Percentiles rank a stretch among this genome's conserved stretches.
Conservation (phyloP, 176 grass and related monocot genomes). For the Rhipidocladum racemiflorum region DNA sequence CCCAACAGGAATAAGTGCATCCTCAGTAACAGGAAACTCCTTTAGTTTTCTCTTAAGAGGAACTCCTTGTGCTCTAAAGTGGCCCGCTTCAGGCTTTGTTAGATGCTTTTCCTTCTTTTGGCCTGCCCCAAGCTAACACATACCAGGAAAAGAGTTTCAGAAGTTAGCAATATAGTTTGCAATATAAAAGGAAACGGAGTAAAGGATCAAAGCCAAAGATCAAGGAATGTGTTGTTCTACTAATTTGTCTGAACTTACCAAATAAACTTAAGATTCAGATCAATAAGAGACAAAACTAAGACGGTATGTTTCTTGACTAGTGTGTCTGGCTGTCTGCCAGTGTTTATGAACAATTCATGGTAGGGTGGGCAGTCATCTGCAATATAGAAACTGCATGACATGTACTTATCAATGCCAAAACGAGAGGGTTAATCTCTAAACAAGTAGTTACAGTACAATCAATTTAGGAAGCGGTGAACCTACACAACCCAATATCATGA, state of each 20-base stretch:
- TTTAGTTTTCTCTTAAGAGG: constrained; percentile 90
- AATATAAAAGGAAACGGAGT: constrained; percentile 6
- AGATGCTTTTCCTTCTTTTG: constrained; percentile 99
- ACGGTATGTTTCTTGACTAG: neutral
- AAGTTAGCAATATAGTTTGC: constrained; percentile 16
- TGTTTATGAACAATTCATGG: constrained; percentile 8
- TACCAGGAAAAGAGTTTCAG: constrained; percentile 25
- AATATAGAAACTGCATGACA: neutral
- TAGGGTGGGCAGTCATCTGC: neutral
- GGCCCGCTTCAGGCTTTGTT: constrained; percentile 79
- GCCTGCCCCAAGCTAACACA: constrained; percentile 76
- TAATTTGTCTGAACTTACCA: neutral
- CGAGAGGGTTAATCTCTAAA: neutral
- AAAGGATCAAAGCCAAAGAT: constrained; percentile 26
- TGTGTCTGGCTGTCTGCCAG: neutral
- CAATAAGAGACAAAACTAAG: constrained; percentile 1
- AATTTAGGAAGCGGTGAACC: neutral
- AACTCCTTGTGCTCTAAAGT: constrained; percentile 83
- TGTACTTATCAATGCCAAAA: neutral
- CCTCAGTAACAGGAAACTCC: constrained; percentile 92
- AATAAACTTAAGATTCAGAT: constrained; percentile 9
- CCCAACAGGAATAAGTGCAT: constrained; percentile 91
- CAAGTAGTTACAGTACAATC: neutral
- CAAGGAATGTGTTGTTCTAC: neutral
- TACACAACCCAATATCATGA: constrained; percentile 4